These are phyloP conservation scores for Aspergillus novoparasiticus DNA, from an alignment of 2,329 filamentous ascomycete genomes.

Conservation along the genomic window DNA sequence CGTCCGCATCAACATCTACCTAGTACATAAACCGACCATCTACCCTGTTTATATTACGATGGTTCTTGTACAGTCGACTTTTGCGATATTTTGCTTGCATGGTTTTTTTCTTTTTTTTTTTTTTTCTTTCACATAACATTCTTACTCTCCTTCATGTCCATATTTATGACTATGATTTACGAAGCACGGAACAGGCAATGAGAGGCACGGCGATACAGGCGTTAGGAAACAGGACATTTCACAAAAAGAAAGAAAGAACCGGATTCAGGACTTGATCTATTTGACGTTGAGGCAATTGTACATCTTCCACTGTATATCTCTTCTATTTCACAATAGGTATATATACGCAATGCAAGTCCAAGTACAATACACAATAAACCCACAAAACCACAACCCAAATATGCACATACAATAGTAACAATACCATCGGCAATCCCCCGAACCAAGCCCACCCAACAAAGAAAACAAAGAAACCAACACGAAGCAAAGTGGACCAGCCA, in stretches of 20 bases:
- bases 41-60: not conserved
- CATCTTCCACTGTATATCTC: not conserved
- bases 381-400: no score
- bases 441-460: no score
- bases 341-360: not conserved
- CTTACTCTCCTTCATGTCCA: not conserved
- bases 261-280: not conserved
- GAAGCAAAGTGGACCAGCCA: no score
- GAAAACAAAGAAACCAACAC: no score
- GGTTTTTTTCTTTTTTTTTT: not conserved
- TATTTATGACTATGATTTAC: conserved; percentile 7
- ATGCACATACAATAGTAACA: no score
- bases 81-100: not conserved
- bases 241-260: not conserved
- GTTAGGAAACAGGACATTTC: not conserved
- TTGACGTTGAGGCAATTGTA: not conserved
- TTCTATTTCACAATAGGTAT: not conserved
- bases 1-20: not conserved
- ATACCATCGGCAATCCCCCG: no score
- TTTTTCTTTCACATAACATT: not conserved
- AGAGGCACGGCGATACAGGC: conserved; percentile 8
- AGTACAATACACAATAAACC: not conserved
- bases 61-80: not conserved
- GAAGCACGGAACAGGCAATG: conserved; percentile 1
- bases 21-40: not conserved